These are phyloP conservation scores for Calocybe gangraenosa DNA, from an alignment of 768 basidiomycete genomes.

Conservation along the genomic window DNA sequence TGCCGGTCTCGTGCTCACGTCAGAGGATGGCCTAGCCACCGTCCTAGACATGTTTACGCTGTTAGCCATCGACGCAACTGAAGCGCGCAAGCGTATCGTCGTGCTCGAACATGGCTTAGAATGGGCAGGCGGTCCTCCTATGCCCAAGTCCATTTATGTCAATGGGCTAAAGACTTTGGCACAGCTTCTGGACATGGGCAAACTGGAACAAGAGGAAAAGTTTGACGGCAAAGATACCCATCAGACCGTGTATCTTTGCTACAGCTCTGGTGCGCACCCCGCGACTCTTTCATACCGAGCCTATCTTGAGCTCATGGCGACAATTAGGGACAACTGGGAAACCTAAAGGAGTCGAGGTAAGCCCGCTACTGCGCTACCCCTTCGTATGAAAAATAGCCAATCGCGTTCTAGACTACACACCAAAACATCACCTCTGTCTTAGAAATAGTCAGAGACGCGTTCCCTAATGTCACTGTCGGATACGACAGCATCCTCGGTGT, in stretches of 20 bases:
- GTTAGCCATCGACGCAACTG: slow-evolving; percentile 39
- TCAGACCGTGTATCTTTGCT: slow-evolving; percentile 65
- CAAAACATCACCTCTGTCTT: slow-evolving; percentile 62
- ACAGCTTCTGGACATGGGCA: slow-evolving; percentile 33
- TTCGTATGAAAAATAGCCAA: neutral
- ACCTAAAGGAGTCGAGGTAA: slow-evolving; percentile 64
- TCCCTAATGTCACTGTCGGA: slow-evolving; percentile 33
- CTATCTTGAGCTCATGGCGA: neutral
- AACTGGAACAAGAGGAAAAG: slow-evolving; percentile 46
- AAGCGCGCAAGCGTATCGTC: slow-evolving; percentile 52
- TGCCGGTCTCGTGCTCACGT: slow-evolving; percentile 59
- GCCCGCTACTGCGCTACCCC: neutral
- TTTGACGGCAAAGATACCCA: slow-evolving; percentile 48
- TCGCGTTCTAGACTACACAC: slow-evolving; percentile 49
- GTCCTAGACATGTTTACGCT: slow-evolving; percentile 54
- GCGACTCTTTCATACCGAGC: neutral
- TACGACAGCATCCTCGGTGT: slow-evolving; percentile 57
- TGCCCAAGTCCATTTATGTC: slow-evolving; percentile 6
- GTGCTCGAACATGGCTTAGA: slow-evolving; percentile 45
- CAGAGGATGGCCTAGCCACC: slow-evolving; percentile 55
- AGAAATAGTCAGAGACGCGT: slow-evolving; percentile 42
- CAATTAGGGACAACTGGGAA: slow-evolving; percentile 70
- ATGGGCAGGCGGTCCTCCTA: slow-evolving; percentile 40
- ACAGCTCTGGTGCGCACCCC: slow-evolving; percentile 36
- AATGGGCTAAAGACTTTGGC: slow-evolving; percentile 14